These are phyloP conservation scores for Pouteria campechiana DNA, from an alignment of 179 eudicot genomes.

Conservation along the genomic window DNA sequence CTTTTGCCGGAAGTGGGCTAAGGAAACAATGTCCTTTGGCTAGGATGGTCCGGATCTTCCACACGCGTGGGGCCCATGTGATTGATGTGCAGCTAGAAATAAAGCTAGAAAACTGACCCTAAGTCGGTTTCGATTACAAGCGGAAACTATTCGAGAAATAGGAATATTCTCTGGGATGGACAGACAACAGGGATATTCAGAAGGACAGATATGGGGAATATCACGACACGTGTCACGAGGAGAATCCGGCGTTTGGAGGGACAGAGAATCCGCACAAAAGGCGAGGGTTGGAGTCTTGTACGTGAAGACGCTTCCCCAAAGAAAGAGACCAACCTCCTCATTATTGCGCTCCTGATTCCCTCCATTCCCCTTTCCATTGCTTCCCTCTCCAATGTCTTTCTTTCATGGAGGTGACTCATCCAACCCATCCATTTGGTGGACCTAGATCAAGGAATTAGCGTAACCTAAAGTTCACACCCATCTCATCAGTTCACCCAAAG, in stretches of 20 bases:
- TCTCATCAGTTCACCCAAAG: too few relatives aligned
- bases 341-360: slow-evolving; percentile 1
- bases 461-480: slow-evolving; percentile 1
- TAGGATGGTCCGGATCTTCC: too few relatives aligned
- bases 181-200: slow-evolving; percentile 62
- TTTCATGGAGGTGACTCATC: background rate
- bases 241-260: slow-evolving; percentile 13
- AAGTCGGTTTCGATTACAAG: too few relatives aligned
- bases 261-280: slow-evolving; percentile 43
- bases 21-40: too few relatives aligned
- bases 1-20: too few relatives aligned
- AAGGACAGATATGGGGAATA: slow-evolving; percentile 13
- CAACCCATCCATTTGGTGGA: slow-evolving; percentile 4
- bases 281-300: slow-evolving; percentile 57
- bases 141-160: too few relatives aligned
- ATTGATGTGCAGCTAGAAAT: too few relatives aligned
- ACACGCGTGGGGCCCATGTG: too few relatives aligned
- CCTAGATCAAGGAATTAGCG: slow-evolving; percentile 16
- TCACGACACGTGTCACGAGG: slow-evolving; percentile 28
- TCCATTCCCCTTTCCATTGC: background rate
- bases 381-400: slow-evolving; percentile 2
- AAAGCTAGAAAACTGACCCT: too few relatives aligned
- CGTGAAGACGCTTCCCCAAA: slow-evolving; percentile 36
- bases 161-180: slow-evolving; percentile 4
- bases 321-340: slow-evolving; percentile 45